These are phyloP conservation scores for Moesziomyces sp. DNA, from an alignment of 1,284 basidiomycete species.

Conservation along the genomic window DNA sequence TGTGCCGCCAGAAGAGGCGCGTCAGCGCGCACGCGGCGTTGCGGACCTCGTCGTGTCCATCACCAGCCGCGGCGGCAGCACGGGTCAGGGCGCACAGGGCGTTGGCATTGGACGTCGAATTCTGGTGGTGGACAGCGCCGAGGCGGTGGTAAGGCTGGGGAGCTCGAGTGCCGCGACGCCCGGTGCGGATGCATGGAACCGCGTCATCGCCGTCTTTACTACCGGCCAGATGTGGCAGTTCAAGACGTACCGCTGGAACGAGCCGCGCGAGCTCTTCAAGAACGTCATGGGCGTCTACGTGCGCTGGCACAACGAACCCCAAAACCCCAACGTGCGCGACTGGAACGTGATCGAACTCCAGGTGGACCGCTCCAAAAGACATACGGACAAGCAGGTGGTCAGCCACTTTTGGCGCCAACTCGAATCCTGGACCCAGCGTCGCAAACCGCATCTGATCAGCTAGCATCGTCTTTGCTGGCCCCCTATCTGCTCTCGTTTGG, in stretches of 20 bases:
- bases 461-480: neutral
- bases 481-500: too few species aligned
- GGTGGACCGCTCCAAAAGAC: conserved; percentile 72
- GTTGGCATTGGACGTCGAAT: conserved; percentile 71
- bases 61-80: conserved; percentile 43
- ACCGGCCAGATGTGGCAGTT: conserved; percentile 99
- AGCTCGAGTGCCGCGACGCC: conserved; percentile 49
- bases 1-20: conserved; percentile 67
- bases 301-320: conserved; percentile 89
- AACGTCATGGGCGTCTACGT: conserved; percentile 77
- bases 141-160: conserved; percentile 90
- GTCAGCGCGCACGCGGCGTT: conserved; percentile 57
- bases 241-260: conserved; percentile 92
- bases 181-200: conserved; percentile 72
- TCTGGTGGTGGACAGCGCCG: conserved; percentile 89
- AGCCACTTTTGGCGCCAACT: conserved; percentile 93
- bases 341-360: conserved; percentile 97
- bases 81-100: conserved; percentile 13
- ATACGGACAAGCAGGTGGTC: conserved; percentile 94
- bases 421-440: conserved; percentile 79
- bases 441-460: conserved; percentile 52
- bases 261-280: conserved; percentile 89
- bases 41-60: conserved; percentile 59
- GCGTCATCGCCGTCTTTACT: conserved; percentile 95
- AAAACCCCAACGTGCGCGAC: conserved; percentile 86